phyloP scores from a whole-genome alignment of 257 asterid species.

The Scutellaria minor region DNA sequence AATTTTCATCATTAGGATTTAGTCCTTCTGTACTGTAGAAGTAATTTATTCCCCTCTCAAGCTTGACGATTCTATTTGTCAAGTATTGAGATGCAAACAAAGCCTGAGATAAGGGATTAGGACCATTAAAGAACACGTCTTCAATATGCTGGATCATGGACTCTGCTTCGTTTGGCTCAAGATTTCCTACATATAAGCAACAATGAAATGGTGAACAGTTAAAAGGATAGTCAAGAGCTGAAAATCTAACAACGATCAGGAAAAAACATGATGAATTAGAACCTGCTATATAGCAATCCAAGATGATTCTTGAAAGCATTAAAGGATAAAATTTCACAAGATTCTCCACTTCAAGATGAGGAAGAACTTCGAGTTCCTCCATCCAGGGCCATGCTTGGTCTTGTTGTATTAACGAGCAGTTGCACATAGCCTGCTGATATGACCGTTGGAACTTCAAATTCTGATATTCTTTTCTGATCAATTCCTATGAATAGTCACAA shows the following conservation, averaged over 20 bases:
- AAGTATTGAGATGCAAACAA: slow-evolving; percentile 83
- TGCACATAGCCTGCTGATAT: slow-evolving; percentile 87
- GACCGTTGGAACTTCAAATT: slow-evolving; percentile 94
- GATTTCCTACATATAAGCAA: slow-evolving; percentile 62
- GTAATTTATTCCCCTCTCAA: no score
- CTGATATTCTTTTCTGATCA: slow-evolving; percentile 77
- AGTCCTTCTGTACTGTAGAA: no score
- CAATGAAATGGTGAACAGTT: slow-evolving; percentile 23
- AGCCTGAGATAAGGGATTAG: slow-evolving; percentile 68
- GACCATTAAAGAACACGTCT: slow-evolving; percentile 70
- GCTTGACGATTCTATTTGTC: slow-evolving; percentile 77
- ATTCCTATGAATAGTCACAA: slow-evolving; percentile 59
- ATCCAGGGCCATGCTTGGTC: slow-evolving; percentile 81
- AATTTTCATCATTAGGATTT: no score
- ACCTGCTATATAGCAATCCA: slow-evolving; percentile 95
- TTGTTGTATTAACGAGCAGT: slow-evolving; percentile 74
- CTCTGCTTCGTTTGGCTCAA: slow-evolving; percentile 81
- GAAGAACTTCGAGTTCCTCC: slow-evolving; percentile 84
- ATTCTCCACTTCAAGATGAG: slow-evolving; percentile 66
- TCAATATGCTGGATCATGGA: slow-evolving; percentile 72
- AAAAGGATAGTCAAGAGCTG: slow-evolving; percentile 16
- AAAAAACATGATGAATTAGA: slow-evolving; percentile 28
- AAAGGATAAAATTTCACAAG: slow-evolving; percentile 74
- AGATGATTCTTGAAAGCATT: slow-evolving; percentile 80
- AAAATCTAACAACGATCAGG: slow-evolving; percentile 20